Conservation (phyloP, 352 stramenopile genomes). For the Globisporangium polare region DNA sequence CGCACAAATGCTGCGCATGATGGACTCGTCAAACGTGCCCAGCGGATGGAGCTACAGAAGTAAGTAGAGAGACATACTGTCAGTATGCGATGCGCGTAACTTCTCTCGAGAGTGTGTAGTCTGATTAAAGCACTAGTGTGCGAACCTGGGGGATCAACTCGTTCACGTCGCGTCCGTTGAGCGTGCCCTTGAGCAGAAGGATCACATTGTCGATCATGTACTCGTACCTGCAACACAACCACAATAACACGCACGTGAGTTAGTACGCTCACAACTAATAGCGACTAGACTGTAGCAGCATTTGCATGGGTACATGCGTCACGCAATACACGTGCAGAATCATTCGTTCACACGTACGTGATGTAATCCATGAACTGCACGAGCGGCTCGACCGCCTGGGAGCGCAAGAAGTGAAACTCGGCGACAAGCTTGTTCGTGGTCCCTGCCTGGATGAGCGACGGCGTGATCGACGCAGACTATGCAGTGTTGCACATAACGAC, state of each 20-base stretch:
- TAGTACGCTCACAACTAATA: not conserved
- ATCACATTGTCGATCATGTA: slow-evolving; percentile 99
- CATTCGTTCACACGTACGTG: slow-evolving; percentile 66
- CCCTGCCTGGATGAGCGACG: slow-evolving; percentile 76
- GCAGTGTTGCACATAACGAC: not conserved
- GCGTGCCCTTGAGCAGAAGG: slow-evolving; percentile 97
- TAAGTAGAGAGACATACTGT: slow-evolving; percentile 3
- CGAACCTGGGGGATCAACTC: slow-evolving; percentile 94
- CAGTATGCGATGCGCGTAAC: too few species aligned
- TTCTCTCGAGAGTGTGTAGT: too few species aligned
- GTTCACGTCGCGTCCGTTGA: slow-evolving; percentile 96
- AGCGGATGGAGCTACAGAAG: slow-evolving; percentile 94
- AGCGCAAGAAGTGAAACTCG: slow-evolving; percentile 97
- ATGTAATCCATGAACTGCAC: slow-evolving; percentile 98
- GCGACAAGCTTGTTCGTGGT: slow-evolving; percentile 88
- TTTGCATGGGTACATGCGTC: not conserved
- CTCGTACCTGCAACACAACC: slow-evolving; percentile 77
- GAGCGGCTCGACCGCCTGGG: slow-evolving; percentile 95
- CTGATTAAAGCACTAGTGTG: too few species aligned
- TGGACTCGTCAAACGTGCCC: slow-evolving; percentile 98
- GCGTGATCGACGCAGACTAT: slow-evolving; percentile 63
- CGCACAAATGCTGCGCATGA: slow-evolving; percentile 98
- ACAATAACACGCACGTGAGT: not conserved
- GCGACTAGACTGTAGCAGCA: not conserved
- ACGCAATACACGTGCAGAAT: not conserved